Evolutionary conservation across 2,329 filamentous ascomycete genomes (phyloP), one percentile per base, ranked within the genome.

Genomic region (Colletotrichum brevisporum): DNA sequence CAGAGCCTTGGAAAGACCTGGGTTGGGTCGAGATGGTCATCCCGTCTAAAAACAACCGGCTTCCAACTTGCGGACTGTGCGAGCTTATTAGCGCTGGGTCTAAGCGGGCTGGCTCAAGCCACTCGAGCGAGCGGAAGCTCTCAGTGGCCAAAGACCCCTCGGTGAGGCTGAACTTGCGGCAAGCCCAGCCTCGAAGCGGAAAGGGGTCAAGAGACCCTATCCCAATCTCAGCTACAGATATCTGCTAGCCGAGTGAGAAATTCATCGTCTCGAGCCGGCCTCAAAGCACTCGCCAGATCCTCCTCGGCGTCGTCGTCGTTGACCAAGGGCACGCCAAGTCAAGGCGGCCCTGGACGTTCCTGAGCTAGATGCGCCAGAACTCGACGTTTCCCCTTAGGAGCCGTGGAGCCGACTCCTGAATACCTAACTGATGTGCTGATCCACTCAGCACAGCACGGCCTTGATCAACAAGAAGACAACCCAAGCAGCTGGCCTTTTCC

Each of bases 131-230:
- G 27, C 45, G 50, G 51, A 47, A 21, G 51, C 31, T 67, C 16
- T 67, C 43, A 67, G 51, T 69, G 55, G 67, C n/a, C 55, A 36
- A 53, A 56, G 63, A 39, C 51, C 67, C 39, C 24, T 27, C 26
- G 16, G 31, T 36, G 26, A 56, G 67, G 67, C 63, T 61, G 56
- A 56, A 12, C 41, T 57, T 21, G 55, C 67, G 62, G 62, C 63
- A 61, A 69, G 55, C 18, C 55, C 26, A 60, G 41, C 2, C 63
- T 41, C 9, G 43, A 45, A 60, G 26, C 26, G 51, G 67, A 61
- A 69, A 66, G 36, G 51, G 48, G 39, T 18, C 10, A n/a, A 52
- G 18, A 12, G n/a, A 12, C 9, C 13, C 62, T 51, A 45, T 47
- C 51, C 62, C 51, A 10, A n/a, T 57, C 45, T 56, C 31, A 45